Evolutionary conservation across 73 alveolate genomes (phyloP).

Genomic region (Paramecium bursaria): DNA sequence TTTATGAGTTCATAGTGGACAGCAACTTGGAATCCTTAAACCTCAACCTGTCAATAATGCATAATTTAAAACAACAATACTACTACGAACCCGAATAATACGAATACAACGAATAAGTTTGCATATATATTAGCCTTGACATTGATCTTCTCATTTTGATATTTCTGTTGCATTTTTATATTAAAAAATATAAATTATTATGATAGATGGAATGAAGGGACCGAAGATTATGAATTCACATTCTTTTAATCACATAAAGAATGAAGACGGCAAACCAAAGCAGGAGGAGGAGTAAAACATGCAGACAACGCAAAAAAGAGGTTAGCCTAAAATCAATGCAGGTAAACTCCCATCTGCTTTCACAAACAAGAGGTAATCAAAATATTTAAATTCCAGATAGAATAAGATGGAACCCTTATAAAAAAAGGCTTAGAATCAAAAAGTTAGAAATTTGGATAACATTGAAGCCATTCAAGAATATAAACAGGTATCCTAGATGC

Average conservation of each 20-base stretch:
- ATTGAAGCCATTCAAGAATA: conserved; percentile 59
- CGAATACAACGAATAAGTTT: too few relatives aligned
- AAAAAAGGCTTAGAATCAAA: conserved; percentile 5
- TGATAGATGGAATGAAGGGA: background rate
- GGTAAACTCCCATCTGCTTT: conserved; percentile 46
- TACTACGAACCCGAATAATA: too few relatives aligned
- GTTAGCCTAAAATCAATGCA: conserved; percentile 26
- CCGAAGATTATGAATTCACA: conserved; percentile 21
- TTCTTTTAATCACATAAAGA: conserved; percentile 38
- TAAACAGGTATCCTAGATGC: conserved; percentile 58
- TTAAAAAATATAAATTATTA: too few relatives aligned
- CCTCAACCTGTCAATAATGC: too few relatives aligned
- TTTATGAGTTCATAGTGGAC: too few relatives aligned
- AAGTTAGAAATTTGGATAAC: conserved; percentile 30
- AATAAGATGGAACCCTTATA: conserved; percentile 34
- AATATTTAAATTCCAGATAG: background rate
- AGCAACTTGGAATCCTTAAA: too few relatives aligned
- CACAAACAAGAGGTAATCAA: background rate
- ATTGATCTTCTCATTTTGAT: too few relatives aligned
- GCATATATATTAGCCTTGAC: too few relatives aligned
- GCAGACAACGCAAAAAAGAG: conserved; percentile 18
- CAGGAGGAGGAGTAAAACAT: conserved; percentile 6
- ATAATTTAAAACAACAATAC: too few relatives aligned
- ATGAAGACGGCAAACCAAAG: background rate
- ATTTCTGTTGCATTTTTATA: too few relatives aligned